Conservation (phyloP, 306 rosid genomes). For the Corylus avellana region DNA sequence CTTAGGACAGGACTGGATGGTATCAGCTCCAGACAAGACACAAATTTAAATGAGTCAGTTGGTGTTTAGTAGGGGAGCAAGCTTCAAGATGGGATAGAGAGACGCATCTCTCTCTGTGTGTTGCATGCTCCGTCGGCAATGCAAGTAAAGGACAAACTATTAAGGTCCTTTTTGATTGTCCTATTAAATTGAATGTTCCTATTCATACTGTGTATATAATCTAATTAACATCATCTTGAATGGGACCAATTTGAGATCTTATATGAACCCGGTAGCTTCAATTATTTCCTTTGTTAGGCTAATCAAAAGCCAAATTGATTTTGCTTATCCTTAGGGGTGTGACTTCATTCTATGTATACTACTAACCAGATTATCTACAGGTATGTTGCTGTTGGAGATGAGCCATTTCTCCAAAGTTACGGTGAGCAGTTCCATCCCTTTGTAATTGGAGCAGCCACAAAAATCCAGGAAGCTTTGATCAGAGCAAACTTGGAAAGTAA, state of each 20-base stretch:
- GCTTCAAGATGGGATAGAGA: not conserved
- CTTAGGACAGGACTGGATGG: not conserved
- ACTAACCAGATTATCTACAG: slow-evolving; percentile 47
- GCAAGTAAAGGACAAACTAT: not conserved
- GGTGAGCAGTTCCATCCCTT: slow-evolving; percentile 76
- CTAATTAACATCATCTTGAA: not conserved
- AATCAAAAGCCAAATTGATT: slow-evolving; percentile 4
- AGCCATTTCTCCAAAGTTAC: slow-evolving; percentile 74
- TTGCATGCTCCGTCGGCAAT: not conserved
- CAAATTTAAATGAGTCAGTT: not conserved
- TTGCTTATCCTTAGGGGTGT: slow-evolving; percentile 14
- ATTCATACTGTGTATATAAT: not conserved
- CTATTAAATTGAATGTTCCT: not conserved
- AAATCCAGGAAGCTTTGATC: slow-evolving; percentile 67
- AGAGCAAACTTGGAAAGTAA: slow-evolving; percentile 62
- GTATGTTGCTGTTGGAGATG: slow-evolving; percentile 90
- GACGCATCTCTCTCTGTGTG: not conserved
- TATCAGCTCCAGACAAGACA: not conserved
- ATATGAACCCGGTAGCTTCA: not conserved
- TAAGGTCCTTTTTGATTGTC: not conserved
- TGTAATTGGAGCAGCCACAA: slow-evolving; percentile 69
- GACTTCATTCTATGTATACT: slow-evolving; percentile 17
- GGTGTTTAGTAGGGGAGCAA: not conserved
- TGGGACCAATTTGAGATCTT: not conserved
- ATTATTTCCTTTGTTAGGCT: not conserved